phyloP scores from a whole-genome alignment of 257 asterid genomes.

The Dorcoceras hygrometricum region DNA sequence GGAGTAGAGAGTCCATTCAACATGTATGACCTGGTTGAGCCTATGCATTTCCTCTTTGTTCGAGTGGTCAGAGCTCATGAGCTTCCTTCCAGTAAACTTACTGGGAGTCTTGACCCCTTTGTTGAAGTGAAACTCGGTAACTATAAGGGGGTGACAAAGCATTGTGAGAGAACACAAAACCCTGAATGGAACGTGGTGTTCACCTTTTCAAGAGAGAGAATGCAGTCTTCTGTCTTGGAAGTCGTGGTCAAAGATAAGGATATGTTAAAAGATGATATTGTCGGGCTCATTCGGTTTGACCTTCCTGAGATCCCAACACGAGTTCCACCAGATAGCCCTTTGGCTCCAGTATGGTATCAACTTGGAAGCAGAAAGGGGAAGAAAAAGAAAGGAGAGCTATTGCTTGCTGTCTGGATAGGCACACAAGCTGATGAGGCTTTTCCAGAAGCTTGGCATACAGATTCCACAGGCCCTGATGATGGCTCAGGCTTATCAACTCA shows the following conservation, averaged over 20 bases:
- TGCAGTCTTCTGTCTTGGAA: slow-evolving; percentile 71
- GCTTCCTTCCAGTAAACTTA: slow-evolving; percentile 65
- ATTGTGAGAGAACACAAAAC: slow-evolving; percentile 60
- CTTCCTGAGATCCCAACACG: slow-evolving; percentile 71
- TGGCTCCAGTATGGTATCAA: slow-evolving; percentile 93
- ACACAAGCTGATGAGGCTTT: no score
- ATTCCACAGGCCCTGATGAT: slow-evolving; percentile 48
- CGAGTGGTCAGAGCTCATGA: slow-evolving; percentile 78
- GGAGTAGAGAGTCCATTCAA: slow-evolving; percentile 50
- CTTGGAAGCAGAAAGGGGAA: slow-evolving; percentile 67
- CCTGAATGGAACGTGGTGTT: slow-evolving; percentile 91
- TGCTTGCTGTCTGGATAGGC: slow-evolving; percentile 95
- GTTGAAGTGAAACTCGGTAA: slow-evolving; percentile 90
- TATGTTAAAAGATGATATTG: slow-evolving; percentile 68
- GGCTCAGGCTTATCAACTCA: slow-evolving; percentile 45
- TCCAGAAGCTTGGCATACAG: slow-evolving; percentile 91
- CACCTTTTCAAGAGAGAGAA: slow-evolving; percentile 68
- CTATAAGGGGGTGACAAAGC: slow-evolving; percentile 77
- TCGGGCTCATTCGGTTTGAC: slow-evolving; percentile 60
- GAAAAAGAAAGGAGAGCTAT: slow-evolving; percentile 67
- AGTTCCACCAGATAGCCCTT: slow-evolving; percentile 93
- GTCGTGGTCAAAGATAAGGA: slow-evolving; percentile 73
- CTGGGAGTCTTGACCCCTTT: slow-evolving; percentile 82
- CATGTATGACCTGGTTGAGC: slow-evolving; percentile 86
- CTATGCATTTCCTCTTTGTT: slow-evolving; percentile 87